These are phyloP conservation scores for Neonectria neomacrospora DNA, from an alignment of 2,329 filamentous ascomycete species.

Conservation along the genomic window DNA sequence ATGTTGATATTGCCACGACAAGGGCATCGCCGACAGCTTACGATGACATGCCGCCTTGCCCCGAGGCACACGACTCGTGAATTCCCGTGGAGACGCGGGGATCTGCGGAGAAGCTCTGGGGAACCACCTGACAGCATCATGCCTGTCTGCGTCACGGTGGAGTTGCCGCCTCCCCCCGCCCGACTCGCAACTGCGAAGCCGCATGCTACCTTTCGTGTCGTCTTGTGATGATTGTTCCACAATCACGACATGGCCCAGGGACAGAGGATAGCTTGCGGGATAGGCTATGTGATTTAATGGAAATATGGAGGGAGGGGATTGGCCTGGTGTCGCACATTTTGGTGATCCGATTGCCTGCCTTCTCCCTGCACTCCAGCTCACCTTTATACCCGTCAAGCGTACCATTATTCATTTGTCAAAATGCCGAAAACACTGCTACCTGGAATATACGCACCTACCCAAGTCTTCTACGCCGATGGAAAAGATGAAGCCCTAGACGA, in stretches of 20 bases:
- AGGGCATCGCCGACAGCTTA: neutral
- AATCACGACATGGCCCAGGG: neutral
- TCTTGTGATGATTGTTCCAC: conserved; percentile 4
- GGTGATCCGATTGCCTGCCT: neutral
- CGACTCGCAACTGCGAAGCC: neutral
- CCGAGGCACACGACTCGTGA: conserved; percentile 14
- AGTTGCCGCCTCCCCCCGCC: conserved; percentile 31
- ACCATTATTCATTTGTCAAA: neutral
- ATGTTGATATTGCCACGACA: conserved; percentile 18
- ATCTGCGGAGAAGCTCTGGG: conserved; percentile 18
- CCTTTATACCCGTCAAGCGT: neutral
- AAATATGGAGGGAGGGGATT: neutral
- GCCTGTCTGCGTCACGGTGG: conserved; percentile 12
- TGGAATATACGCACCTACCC: conserved; percentile 74
- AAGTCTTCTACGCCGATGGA: conserved; percentile 71
- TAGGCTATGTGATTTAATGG: neutral
- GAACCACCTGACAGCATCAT: neutral
- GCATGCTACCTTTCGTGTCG: neutral
- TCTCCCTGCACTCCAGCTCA: neutral
- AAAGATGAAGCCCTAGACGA: conserved; percentile 72
- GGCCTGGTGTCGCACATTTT: neutral
- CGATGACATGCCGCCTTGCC: conserved; percentile 22
- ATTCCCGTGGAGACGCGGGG: neutral
- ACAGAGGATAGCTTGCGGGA: neutral
- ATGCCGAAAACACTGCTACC: conserved; percentile 60